These are phyloP conservation scores for Conringia planisiliqua DNA, from an alignment of 345 rosid species.

Conservation along the genomic window DNA sequence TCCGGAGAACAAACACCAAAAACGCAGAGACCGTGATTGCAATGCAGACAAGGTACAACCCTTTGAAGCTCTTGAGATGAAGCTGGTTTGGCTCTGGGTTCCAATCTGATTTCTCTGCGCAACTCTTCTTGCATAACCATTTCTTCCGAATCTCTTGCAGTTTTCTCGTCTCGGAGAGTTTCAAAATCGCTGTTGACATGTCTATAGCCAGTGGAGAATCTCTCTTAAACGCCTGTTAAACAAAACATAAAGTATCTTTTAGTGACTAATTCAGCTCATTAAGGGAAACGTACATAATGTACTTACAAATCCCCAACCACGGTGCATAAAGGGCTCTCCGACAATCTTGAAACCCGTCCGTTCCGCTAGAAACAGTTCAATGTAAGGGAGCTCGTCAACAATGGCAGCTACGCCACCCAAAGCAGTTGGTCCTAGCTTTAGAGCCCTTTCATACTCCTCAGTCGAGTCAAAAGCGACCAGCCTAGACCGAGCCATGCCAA, in stretches of 20 bases:
- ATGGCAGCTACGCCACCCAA: slow-evolving; percentile 84
- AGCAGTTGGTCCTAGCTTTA: slow-evolving; percentile 54
- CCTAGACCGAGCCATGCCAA: slow-evolving; percentile 56
- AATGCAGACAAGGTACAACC: slow-evolving; percentile 63
- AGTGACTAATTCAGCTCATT: no score
- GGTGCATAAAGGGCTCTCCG: slow-evolving; percentile 70
- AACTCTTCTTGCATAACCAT: slow-evolving; percentile 64
- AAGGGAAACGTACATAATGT: background rate
- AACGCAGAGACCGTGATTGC: slow-evolving; percentile 45
- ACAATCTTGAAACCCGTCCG: slow-evolving; percentile 57
- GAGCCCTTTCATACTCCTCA: slow-evolving; percentile 62
- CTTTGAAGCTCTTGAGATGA: slow-evolving; percentile 71
- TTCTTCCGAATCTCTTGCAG: slow-evolving; percentile 53
- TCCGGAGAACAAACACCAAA: slow-evolving; percentile 46
- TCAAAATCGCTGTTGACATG: slow-evolving; percentile 79
- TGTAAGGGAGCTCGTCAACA: slow-evolving; percentile 74
- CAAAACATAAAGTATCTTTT: background rate
- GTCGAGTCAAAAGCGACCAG: slow-evolving; percentile 58
- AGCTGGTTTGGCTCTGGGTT: slow-evolving; percentile 53
- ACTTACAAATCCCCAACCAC: slow-evolving; percentile 99
- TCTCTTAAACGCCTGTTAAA: slow-evolving; percentile 66
- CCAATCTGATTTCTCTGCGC: slow-evolving; percentile 33
- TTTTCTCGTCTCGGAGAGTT: slow-evolving; percentile 68
- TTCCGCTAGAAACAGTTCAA: slow-evolving; percentile 62
- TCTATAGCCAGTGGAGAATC: slow-evolving; percentile 71